These are phyloP conservation scores for Vachellia collinsii DNA, from an alignment of 306 rosid genomes.

Conservation along the genomic window DNA sequence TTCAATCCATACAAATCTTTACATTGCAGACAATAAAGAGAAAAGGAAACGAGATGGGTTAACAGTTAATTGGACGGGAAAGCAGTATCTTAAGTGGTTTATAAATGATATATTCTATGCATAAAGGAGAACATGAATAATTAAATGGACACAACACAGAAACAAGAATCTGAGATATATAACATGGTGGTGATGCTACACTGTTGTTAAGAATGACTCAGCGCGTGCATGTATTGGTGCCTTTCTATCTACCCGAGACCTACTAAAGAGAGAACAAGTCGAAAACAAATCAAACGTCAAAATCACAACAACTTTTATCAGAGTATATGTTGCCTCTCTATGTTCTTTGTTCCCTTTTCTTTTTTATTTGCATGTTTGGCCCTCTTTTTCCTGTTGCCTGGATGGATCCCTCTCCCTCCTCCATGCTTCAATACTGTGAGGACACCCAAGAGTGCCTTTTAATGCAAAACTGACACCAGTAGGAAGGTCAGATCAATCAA, in stretches of 20 bases:
- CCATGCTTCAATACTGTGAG: constrained; percentile 9
- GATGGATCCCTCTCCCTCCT: background rate
- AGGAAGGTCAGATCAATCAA: constrained; percentile 35
- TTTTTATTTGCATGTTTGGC: background rate
- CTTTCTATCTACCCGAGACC: constrained; percentile 42
- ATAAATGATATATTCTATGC: too few relatives aligned
- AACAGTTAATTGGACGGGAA: background rate
- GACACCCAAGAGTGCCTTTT: constrained; percentile 37
- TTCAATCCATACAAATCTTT: background rate
- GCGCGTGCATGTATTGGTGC: constrained; percentile 48
- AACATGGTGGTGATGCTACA: background rate
- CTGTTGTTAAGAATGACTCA: constrained; percentile 40
- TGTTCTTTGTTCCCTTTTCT: background rate
- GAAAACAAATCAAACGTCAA: constrained; percentile 45
- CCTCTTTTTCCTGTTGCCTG: constrained; percentile 6
- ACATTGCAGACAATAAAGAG: background rate
- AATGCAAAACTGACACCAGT: constrained; percentile 49
- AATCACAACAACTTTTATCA: constrained; percentile 36
- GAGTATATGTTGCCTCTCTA: constrained; percentile 12
- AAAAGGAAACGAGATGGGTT: background rate
- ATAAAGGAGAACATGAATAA: too few relatives aligned
- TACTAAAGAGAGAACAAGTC: constrained; percentile 38
- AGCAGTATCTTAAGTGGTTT: background rate
- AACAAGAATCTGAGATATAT: constrained; percentile 11
- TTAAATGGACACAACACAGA: background rate